Percentiles rank a stretch among this genome's conserved stretches.
Conservation (phyloP, 495 filamentous ascomycete species). For the Acidomyces sp. region DNA sequence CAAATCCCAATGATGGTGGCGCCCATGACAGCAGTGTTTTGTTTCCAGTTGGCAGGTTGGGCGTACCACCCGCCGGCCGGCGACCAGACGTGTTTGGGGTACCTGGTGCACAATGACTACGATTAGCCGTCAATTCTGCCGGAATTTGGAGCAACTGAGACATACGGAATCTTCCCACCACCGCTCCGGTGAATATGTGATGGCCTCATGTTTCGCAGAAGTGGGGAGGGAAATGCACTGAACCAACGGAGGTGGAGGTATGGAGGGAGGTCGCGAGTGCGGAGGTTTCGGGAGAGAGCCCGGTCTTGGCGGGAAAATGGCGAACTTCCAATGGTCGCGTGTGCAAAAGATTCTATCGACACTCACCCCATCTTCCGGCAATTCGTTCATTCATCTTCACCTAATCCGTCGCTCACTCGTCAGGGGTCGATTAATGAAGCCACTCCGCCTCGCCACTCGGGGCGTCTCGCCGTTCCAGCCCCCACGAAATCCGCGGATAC, state of each 20-base stretch:
- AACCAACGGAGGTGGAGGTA: no score
- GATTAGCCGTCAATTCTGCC: background rate
- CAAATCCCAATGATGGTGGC: slow-evolving; percentile 60
- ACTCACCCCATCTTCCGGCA: no score
- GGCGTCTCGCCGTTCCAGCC: no score
- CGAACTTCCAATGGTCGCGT: no score
- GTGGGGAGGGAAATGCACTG: no score
- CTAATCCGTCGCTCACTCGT: slow-evolving; percentile 8
- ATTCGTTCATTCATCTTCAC: slow-evolving; percentile 2
- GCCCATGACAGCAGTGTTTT: slow-evolving; percentile 77
- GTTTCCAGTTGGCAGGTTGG: slow-evolving; percentile 86
- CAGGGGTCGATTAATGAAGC: slow-evolving; percentile 55
- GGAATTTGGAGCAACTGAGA: slow-evolving; percentile 10
- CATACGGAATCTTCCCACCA: slow-evolving; percentile 85
- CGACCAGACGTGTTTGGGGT: slow-evolving; percentile 68
- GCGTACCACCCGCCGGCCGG: slow-evolving; percentile 95
- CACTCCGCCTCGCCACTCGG: slow-evolving; percentile 56
- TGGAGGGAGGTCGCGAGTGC: no score
- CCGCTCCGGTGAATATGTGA: slow-evolving; percentile 26
- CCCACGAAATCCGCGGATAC: slow-evolving; percentile 24
- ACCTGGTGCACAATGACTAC: slow-evolving; percentile 3
- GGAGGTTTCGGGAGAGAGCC: no score
- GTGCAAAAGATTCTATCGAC: no score
- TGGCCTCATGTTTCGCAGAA: no score
- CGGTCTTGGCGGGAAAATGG: no score